A percentile compares a stretch with the other conserved stretches of the same genome.
These are phyloP conservation scores for Stagonosporopsis cucurbitacearum DNA, from an alignment of 2,329 filamentous ascomycete genomes.

Conservation along the genomic window DNA sequence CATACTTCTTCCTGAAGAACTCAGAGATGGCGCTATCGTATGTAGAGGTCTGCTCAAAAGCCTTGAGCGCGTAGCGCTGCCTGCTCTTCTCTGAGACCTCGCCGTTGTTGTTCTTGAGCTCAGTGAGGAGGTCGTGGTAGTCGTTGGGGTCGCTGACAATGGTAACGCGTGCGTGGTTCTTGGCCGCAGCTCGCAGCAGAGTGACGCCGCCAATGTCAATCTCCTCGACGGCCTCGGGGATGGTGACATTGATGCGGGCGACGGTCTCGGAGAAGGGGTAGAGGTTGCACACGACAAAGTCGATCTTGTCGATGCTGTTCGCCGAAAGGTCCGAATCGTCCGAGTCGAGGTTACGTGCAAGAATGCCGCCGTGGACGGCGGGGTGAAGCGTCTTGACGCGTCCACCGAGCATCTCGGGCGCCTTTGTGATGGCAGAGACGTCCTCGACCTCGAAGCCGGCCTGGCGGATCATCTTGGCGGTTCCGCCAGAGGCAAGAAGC, in stretches of 20 bases:
- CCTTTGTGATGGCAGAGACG: constrained; percentile 91
- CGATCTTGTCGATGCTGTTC: constrained; percentile 52
- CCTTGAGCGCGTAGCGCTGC: constrained; percentile 92
- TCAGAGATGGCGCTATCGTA: constrained; percentile 94
- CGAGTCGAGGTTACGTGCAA: constrained; percentile 90
- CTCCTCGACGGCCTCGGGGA: constrained; percentile 96
- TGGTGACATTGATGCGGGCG: constrained; percentile 94
- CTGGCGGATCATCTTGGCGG: constrained; percentile 94
- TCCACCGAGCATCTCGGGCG: constrained; percentile 94
- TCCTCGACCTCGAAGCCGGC: constrained; percentile 97
- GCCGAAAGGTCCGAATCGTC: constrained; percentile 90
- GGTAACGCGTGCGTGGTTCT: constrained; percentile 95
- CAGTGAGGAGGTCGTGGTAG: constrained; percentile 91
- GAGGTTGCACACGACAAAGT: constrained; percentile 80
- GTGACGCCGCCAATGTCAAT: constrained; percentile 98
- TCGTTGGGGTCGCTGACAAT: constrained; percentile 94
- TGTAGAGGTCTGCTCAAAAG: constrained; percentile 96
- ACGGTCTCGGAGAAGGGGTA: constrained; percentile 99
- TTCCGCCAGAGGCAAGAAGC: constrained; percentile 92
- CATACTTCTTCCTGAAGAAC: constrained; percentile 98
- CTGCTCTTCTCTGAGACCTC: constrained; percentile 85
- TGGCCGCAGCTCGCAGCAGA: constrained; percentile 92
- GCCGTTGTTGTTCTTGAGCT: constrained; percentile 80
- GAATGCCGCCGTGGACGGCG: constrained; percentile 82
- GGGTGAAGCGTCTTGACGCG: constrained; percentile 96